Conservation (phyloP, 2,329 filamentous ascomycete species). For the Talaromyces piceae region DNA sequence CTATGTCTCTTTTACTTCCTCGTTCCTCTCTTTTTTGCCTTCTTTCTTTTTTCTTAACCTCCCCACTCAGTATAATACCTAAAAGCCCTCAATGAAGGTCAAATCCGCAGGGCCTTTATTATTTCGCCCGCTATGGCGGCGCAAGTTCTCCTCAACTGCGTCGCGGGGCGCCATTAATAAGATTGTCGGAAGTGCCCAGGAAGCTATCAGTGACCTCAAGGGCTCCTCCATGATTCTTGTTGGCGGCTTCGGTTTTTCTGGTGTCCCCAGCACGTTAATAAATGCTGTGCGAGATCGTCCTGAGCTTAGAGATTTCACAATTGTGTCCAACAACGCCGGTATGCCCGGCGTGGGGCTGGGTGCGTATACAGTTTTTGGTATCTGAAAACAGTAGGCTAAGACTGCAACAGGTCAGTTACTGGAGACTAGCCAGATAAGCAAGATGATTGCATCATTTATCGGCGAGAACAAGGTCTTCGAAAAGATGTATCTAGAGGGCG, state of each 20-base stretch:
- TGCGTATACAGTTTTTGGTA: slow-evolving; percentile 23
- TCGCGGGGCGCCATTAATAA: slow-evolving; percentile 65
- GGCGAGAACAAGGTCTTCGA: slow-evolving; percentile 83
- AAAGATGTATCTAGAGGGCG: slow-evolving; percentile 74
- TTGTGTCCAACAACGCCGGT: slow-evolving; percentile 76
- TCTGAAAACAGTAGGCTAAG: background rate
- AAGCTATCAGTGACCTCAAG: slow-evolving; percentile 64
- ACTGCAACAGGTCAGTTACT: slow-evolving; percentile 53
- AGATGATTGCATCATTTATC: slow-evolving; percentile 69
- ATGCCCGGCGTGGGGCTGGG: slow-evolving; percentile 64
- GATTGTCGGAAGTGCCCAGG: slow-evolving; percentile 60
- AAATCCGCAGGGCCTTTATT: slow-evolving; percentile 21
- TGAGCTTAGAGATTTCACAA: slow-evolving; percentile 55
- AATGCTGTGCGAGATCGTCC: slow-evolving; percentile 57
- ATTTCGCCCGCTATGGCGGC: slow-evolving; percentile 32
- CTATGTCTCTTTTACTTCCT: background rate
- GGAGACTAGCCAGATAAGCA: slow-evolving; percentile 62
- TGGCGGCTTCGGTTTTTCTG: slow-evolving; percentile 72
- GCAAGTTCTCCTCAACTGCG: slow-evolving; percentile 59
- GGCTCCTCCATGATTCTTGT: slow-evolving; percentile 64
- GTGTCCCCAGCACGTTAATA: slow-evolving; percentile 45
- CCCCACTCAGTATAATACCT: background rate
- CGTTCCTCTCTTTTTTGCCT: background rate
- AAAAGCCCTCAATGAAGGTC: slow-evolving; percentile 15
- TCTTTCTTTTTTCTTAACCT: slow-evolving; percentile 1